A percentile compares a stretch with the other conserved stretches of the same genome.
Conservation (phyloP, 768 basidiomycete species). For the Podaxis sp. region DNA sequence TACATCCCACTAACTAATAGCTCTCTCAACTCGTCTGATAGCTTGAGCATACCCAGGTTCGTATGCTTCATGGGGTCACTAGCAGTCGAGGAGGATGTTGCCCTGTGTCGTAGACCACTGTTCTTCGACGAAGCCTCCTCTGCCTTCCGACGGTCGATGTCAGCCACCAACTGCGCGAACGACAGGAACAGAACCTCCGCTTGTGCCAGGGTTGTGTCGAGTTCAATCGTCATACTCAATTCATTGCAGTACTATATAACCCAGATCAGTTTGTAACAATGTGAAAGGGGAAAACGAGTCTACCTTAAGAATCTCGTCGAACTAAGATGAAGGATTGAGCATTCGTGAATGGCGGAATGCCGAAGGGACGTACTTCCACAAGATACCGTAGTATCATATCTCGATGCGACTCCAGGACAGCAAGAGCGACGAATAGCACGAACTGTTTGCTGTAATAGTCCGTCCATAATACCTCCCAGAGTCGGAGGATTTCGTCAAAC, state of each 20-base stretch:
- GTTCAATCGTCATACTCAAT: constrained; percentile 93
- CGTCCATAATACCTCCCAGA: constrained; percentile 96
- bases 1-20: constrained; percentile 35
- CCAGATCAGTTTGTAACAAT: constrained; percentile 1
- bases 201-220: constrained; percentile 93
- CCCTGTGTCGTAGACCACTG: constrained; percentile 25
- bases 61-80: constrained; percentile 24
- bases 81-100: constrained; percentile 14
- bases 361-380: constrained; percentile 63
- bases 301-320: constrained; percentile 79
- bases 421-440: constrained; percentile 92
- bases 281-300: constrained; percentile 13
- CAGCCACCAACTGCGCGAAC: constrained; percentile 84
- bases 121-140: constrained; percentile 45
- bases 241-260: constrained; percentile 84
- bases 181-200: constrained; percentile 96
- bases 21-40: constrained; percentile 65
- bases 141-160: constrained; percentile 78
- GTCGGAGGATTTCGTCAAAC: constrained; percentile 82
- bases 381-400: constrained; percentile 95
- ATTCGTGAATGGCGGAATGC: not conserved
- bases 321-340: constrained; percentile 38
- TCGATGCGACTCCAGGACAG: constrained; percentile 91
- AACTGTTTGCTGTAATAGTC: constrained; percentile 88
- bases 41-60: constrained; percentile 41